Base-by-base conservation (phyloP, 805 yeast species). In the Monosporozyma aerobia region DNA sequence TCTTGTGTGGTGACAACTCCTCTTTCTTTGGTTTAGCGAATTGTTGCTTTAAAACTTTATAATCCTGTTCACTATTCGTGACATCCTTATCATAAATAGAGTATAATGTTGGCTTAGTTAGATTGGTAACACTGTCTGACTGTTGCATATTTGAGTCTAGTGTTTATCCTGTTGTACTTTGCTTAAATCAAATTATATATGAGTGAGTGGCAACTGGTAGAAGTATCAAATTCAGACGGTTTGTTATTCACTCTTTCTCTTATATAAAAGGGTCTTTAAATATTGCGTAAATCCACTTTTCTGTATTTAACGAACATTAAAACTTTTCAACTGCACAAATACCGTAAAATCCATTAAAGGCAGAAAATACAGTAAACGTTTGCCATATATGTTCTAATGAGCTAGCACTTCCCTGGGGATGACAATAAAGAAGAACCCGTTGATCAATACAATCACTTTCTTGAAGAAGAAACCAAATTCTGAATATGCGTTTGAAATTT, bases 101-200 rank as follows among this genome's bases (percentile, higher is more conserved):
- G 59, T 74, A 79, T 50, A 80, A 67, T 5, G 77, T 70, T 7
- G 83, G 80, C 57, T 73, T 75, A 33, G 81, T 78, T 56, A 79
- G 66, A 55, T 74, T 77, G 57, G 73, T 59, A 19, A 77, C 72
- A 22, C 81, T 76, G 14, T 49, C 47, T 25, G 33, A 25, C 25
- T 44, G 43, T 32, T 45, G 27, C 44, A 40, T 40, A 9, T n/a
- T 40, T 40, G 14, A 5, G 29, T 13, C 16, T 13, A 35, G 13
- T 35, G 39, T n/a, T n/a, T n/a, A n/a, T n/a, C n/a, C n/a, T n/a
- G 3, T 35, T 35, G 39, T 35, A 9, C n/a, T 35, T 35, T 27
- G 29, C 6, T 27, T 27, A 6, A 27, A 5, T 27, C 29, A 27
- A 27, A n/a, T n/a, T 27, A 27, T 27, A 27, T 6, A 27, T 5